Evolutionary conservation across 2,329 filamentous ascomycete genomes (phyloP).

Genomic region (Calcarisporium arbuscula): DNA sequence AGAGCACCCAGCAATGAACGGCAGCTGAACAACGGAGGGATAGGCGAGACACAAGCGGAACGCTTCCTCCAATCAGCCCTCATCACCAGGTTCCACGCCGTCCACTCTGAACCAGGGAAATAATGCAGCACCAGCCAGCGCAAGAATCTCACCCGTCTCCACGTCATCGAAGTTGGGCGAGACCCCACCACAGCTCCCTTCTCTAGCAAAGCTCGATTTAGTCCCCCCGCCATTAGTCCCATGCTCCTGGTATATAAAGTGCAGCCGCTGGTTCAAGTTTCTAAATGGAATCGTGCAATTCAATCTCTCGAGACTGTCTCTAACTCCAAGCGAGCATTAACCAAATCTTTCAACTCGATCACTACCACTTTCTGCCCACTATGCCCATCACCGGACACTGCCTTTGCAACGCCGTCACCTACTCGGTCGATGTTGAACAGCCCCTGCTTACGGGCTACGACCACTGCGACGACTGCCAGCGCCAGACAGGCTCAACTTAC

Average conservation of each 20-base stretch:
- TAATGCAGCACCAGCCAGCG: conserved; percentile 1
- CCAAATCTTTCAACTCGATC: conserved; percentile 4
- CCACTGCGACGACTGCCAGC: conserved; percentile 68
- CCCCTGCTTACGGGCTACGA: conserved; percentile 57
- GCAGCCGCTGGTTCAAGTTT: too few species aligned
- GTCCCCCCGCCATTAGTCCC: conserved; percentile 17
- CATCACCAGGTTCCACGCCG: too few species aligned
- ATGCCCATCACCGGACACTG: conserved; percentile 66
- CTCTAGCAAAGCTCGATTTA: background rate
- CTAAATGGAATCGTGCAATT: too few species aligned
- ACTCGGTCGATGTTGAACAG: conserved; percentile 49
- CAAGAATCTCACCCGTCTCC: conserved; percentile 1
- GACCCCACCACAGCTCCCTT: conserved; percentile 17
- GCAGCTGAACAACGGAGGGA: too few species aligned
- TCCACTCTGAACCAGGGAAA: background rate
- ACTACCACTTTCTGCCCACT: conserved; percentile 23
- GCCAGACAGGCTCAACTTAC: conserved; percentile 63
- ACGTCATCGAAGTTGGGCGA: conserved; percentile 21
- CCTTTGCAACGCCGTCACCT: conserved; percentile 66
- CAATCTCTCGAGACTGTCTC: too few species aligned
- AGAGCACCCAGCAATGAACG: too few species aligned
- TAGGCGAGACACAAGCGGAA: too few species aligned
- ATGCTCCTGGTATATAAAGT: too few species aligned
- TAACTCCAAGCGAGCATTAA: background rate
- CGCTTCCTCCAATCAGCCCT: too few species aligned